Evolutionary conservation across 495 filamentous ascomycete species (phyloP).

Genomic region (Neurospora intermedia): DNA sequence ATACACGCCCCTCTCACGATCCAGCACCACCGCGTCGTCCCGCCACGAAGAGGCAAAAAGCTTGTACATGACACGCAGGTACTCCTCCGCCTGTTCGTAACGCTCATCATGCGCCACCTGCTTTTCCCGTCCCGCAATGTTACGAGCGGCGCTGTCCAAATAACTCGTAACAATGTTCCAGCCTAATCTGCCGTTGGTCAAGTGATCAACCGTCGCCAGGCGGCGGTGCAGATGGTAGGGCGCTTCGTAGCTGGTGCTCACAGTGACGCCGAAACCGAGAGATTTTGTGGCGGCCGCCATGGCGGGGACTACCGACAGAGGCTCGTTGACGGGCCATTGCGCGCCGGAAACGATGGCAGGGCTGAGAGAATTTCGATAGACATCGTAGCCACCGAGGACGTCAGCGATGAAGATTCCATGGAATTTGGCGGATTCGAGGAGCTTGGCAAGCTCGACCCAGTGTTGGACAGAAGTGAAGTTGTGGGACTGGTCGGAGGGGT

Average conservation of each 20-base stretch:
- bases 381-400: slow-evolving; percentile 50
- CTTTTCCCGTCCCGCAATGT: slow-evolving; percentile 46
- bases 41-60: slow-evolving; percentile 61
- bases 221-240: slow-evolving; percentile 58
- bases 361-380: slow-evolving; percentile 49
- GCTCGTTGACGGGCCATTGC: slow-evolving; percentile 56
- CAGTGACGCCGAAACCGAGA: slow-evolving; percentile 56
- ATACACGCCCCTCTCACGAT: slow-evolving; percentile 46
- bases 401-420: slow-evolving; percentile 56
- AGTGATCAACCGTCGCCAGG: slow-evolving; percentile 55
- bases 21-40: slow-evolving; percentile 50
- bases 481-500: slow-evolving; percentile 42
- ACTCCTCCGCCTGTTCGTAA: slow-evolving; percentile 58
- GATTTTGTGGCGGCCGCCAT: slow-evolving; percentile 46
- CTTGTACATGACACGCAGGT: slow-evolving; percentile 58
- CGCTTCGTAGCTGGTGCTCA: slow-evolving; percentile 56
- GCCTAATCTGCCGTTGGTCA: slow-evolving; percentile 48
- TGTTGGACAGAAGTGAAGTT: slow-evolving; percentile 43
- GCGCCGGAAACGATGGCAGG: slow-evolving; percentile 49
- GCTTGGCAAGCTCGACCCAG: slow-evolving; percentile 46
- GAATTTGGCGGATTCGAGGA: slow-evolving; percentile 48
- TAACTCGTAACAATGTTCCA: slow-evolving; percentile 51
- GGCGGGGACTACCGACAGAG: slow-evolving; percentile 33
- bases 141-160: slow-evolving; percentile 54
- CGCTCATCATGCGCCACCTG: slow-evolving; percentile 50